Percentiles rank a stretch among this genome's conserved stretches.
Evolutionary conservation across 2,329 filamentous ascomycete genomes (phyloP).

Genomic region (Dactylellina parvicollis): DNA sequence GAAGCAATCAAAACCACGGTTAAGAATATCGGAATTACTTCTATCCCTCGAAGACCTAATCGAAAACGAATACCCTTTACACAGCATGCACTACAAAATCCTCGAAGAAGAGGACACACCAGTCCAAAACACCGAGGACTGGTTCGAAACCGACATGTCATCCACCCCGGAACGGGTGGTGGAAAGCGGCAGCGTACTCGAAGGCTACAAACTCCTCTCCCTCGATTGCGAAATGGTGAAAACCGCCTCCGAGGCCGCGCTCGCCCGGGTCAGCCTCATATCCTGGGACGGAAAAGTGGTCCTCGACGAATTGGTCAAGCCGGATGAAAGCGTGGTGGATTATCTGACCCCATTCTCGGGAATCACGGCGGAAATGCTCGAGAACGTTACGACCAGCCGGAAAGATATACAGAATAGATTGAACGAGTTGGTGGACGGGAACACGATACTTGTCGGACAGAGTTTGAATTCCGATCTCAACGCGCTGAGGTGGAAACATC

Average conservation of each 20-base stretch:
- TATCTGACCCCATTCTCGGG: constrained; percentile 93
- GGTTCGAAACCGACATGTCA: constrained; percentile 80
- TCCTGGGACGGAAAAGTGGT: constrained; percentile 84
- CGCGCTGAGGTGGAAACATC: constrained; percentile 85
- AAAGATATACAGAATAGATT: constrained; percentile 82
- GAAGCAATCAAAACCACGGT: constrained; percentile 14
- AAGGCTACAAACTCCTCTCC: constrained; percentile 79
- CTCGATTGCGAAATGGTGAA: constrained; percentile 98
- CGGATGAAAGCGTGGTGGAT: constrained; percentile 84
- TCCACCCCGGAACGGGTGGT: constrained; percentile 74
- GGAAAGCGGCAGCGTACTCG: constrained; percentile 82
- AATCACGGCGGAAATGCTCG: constrained; percentile 86
- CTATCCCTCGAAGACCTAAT: constrained; percentile 76
- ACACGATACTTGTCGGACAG: constrained; percentile 80
- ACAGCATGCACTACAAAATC: constrained; percentile 70
- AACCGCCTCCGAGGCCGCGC: constrained; percentile 79
- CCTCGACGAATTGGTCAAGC: constrained; percentile 91
- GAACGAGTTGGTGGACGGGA: constrained; percentile 75
- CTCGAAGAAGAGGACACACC: constrained; percentile 61
- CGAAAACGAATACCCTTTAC: constrained; percentile 84
- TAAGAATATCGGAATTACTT: constrained; percentile 76
- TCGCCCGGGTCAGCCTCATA: constrained; percentile 88
- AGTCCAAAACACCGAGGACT: constrained; percentile 71
- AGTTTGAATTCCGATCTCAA: constrained; percentile 84
- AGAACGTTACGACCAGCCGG: constrained; percentile 82